Evolutionary conservation across 2,329 filamentous ascomycete genomes (phyloP).

Genomic region (Hymenoscyphus occultus): DNA sequence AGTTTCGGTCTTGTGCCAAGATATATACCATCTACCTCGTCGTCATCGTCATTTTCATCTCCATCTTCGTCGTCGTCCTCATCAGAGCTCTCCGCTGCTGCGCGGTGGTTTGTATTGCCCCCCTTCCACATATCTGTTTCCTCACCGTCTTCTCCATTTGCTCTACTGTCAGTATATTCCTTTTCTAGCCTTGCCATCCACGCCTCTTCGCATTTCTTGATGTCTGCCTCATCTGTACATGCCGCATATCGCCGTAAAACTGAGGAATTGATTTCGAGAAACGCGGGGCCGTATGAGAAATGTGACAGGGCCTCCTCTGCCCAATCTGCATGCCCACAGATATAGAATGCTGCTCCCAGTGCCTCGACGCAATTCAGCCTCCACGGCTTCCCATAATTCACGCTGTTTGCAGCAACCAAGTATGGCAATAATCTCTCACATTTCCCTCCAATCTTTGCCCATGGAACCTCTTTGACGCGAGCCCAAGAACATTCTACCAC

Average conservation of each 20-base stretch:
- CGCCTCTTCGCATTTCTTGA: constrained; percentile 80
- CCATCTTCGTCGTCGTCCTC: constrained; percentile 46
- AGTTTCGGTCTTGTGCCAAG: constrained; percentile 51
- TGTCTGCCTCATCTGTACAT: constrained; percentile 73
- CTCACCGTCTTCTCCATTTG: constrained; percentile 54
- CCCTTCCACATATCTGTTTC: constrained; percentile 83
- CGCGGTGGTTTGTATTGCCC: constrained; percentile 77
- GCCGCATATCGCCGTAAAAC: constrained; percentile 81
- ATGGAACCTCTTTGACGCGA: constrained; percentile 85
- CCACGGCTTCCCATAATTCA: constrained; percentile 97
- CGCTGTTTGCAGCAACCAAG: constrained; percentile 91
- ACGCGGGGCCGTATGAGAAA: constrained; percentile 85
- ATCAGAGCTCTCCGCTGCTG: constrained; percentile 51
- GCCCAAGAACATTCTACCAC: constrained; percentile 99
- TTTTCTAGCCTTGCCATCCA: constrained; percentile 89
- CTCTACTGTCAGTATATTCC: constrained; percentile 80
- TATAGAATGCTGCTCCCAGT: constrained; percentile 85
- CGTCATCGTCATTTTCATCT: constrained; percentile 43
- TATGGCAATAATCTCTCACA: constrained; percentile 90
- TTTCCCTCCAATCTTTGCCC: constrained; percentile 86
- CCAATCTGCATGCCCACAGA: constrained; percentile 91
- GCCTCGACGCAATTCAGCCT: constrained; percentile 94
- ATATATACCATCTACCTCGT: constrained; percentile 56
- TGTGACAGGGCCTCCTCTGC: constrained; percentile 76
- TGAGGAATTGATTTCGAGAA: constrained; percentile 84